Evolutionary conservation across 257 asterid species (phyloP), one percentile per base, ranked within the genome.

Genomic region (Mentha longifolia): DNA sequence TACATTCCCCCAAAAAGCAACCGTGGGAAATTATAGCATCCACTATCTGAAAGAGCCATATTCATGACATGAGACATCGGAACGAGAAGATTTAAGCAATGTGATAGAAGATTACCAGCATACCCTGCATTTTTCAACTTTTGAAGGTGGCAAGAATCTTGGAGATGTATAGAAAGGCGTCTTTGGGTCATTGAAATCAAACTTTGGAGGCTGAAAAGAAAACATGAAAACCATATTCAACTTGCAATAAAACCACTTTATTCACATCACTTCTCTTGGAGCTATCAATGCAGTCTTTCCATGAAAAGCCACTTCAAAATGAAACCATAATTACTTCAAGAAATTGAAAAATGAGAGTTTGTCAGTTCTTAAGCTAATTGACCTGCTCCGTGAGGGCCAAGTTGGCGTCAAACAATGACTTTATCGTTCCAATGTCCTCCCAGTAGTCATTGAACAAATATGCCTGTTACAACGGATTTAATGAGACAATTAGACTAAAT

Each of bases 351-450:
- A 28, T 12, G 46, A 5, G 39, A 55, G 13, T 51, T 61, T 25
- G 19, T 20, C 56, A 60, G 9, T 30, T 66, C 10, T 49, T 31
- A 12, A 39, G 61, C 31, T 39, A 17, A 6, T 70, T 56, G 43
- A 91, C 97, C 97, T 94, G 95, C 79, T 92, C 85, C 0, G 98
- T 78, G 63, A 95, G 95, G 75, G 96, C 98, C 83, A 95, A 86
- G 80, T 95, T 95, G 64, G 98, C 95, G 63, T 95, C 94, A 19
- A 86, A 95, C 77, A 95, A 92, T n/a, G 98, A 83, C 81, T 81
- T 89, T 35, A 92, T 82, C 33, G 98, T 89, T 77, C 99, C 97
- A 39, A 94, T 94, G 78, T 94, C 99, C 79, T 94, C 98, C 97
- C 97, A 94, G 74, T 94, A 89, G 81, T 94, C 98, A 41, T 74